Evolutionary conservation across 163 green algal species (phyloP).

Genomic region (Chlorella variabilis): DNA sequence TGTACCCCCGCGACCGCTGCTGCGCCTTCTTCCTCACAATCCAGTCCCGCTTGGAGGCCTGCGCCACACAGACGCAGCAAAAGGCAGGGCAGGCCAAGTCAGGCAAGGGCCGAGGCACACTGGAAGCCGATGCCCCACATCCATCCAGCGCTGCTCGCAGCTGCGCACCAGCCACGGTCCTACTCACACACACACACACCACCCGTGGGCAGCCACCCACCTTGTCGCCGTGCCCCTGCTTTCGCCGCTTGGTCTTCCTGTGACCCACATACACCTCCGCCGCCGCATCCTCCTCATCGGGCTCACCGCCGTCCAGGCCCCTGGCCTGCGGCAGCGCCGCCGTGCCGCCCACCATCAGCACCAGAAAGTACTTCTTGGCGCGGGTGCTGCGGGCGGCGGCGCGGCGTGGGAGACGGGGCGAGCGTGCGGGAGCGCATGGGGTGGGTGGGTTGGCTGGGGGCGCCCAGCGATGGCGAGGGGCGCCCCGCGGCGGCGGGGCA

Average conservation of each 20-base stretch:
- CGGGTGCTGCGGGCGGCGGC: slow-evolving; percentile 71
- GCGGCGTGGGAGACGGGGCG: background rate
- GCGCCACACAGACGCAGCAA: background rate
- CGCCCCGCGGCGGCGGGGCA: background rate
- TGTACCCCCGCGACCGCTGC: slow-evolving; percentile 80
- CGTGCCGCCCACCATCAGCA: slow-evolving; percentile 88
- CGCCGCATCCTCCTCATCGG: slow-evolving; percentile 47
- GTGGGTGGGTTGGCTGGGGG: background rate
- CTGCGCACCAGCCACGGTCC: too few species aligned
- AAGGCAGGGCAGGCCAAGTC: too few species aligned
- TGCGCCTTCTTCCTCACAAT: slow-evolving; percentile 95
- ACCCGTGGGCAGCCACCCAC: too few species aligned
- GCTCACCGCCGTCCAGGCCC: slow-evolving; percentile 46
- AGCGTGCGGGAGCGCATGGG: background rate
- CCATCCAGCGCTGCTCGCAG: too few species aligned
- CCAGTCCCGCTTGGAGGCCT: slow-evolving; percentile 65
- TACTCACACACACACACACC: too few species aligned
- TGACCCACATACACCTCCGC: slow-evolving; percentile 53
- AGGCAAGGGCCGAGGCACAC: too few species aligned
- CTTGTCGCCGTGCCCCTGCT: slow-evolving; percentile 32
- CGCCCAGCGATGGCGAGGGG: too few species aligned
- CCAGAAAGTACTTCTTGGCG: slow-evolving; percentile 98
- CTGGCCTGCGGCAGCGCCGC: slow-evolving; percentile 51
- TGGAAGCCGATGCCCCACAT: too few species aligned
- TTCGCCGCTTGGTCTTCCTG: slow-evolving; percentile 51